Percentiles rank a stretch among this genome's conserved stretches.
phyloP scores from a whole-genome alignment of 345 rosid species.

The Salix koriyanagi region DNA sequence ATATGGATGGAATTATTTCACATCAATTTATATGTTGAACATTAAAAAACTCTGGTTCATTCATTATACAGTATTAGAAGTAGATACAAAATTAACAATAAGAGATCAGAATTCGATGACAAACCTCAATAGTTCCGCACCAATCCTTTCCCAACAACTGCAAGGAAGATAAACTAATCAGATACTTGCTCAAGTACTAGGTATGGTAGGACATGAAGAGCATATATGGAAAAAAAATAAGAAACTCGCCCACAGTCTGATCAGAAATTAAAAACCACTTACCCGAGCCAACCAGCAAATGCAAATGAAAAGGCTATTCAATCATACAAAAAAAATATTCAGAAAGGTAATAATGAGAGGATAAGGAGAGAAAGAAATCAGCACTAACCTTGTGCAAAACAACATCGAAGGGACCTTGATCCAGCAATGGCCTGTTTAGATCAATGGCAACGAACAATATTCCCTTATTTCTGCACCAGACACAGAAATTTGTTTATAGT shows the following conservation, averaged over 20 bases:
- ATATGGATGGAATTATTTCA: conserved; percentile 1
- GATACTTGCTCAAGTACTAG: conserved; percentile 8
- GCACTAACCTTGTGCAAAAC: conserved; percentile 81
- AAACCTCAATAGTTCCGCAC: conserved; percentile 72
- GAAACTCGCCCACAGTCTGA: conserved; percentile 5
- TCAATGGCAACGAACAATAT: conserved; percentile 74
- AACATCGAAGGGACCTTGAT: conserved; percentile 93
- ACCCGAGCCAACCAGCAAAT: not conserved
- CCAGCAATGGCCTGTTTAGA: conserved; percentile 54
- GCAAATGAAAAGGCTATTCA: not conserved
- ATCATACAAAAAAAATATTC: not conserved
- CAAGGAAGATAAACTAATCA: conserved; percentile 33
- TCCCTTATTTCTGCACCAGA: conserved; percentile 67
- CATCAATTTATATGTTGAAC: not conserved
- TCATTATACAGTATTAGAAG: not conserved
- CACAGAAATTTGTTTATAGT: conserved; percentile 14
- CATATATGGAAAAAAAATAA: not conserved
- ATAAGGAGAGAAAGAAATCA: not conserved
- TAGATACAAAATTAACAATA: not conserved
- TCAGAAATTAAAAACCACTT: conserved; percentile 1
- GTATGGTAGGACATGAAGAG: not conserved
- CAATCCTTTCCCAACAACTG: conserved; percentile 75
- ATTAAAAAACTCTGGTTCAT: not conserved
- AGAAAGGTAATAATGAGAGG: not conserved
- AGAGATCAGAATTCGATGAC: conserved; percentile 19